Evolutionary conservation across 371 early-diverging fungal species (phyloP), one percentile per base, ranked within the genome.

Genomic region (Nematocida minor): DNA sequence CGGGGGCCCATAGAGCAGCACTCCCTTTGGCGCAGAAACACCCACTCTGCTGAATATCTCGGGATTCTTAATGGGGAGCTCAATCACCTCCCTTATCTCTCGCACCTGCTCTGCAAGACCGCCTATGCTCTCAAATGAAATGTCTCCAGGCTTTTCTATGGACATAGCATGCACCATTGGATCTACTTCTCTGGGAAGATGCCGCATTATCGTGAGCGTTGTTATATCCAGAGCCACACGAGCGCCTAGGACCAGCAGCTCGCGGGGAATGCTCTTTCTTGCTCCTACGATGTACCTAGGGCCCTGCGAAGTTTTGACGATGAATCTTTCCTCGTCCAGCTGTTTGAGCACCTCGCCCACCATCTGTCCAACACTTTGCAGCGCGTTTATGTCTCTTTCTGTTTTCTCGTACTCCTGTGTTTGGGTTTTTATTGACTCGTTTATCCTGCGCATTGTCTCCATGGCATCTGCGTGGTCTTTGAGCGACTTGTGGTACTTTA

Each of bases 221-320:
- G 97, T 97, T 90, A 97, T 96, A 85, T 98, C 99, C 60, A 98
- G 88, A 14, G 97, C 91, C 9, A 98, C 99, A 53, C 99, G 91
- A 60, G 93, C 89, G 14, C 96, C 95, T 78, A 91, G 90, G 81
- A 93, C 93, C 31, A 83, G 54, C 48, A 95, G 86, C 79, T 91
- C 91, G 66, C 90, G 89, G 85, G 94, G 95, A 78, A 97, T 89
- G 81, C 90, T 91, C 82, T 89, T 92, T 32, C 96, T 89, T 82
- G 96, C 95, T 9, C 98, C 97, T 22, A 98, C 99, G 31, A 98
- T 93, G 85, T 98, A 97, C 60, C 99, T 90, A 32, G 99, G 97
- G 3, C 99, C 99, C 68, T 90, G 91, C 32, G 94, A 91, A 14
- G 94, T 91, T 84, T 98, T 98, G 54, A 98, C 96, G 82, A 98